Evolutionary conservation across 257 asterid genomes (phyloP).

Genomic region (Nicotiana obtusifolia): DNA sequence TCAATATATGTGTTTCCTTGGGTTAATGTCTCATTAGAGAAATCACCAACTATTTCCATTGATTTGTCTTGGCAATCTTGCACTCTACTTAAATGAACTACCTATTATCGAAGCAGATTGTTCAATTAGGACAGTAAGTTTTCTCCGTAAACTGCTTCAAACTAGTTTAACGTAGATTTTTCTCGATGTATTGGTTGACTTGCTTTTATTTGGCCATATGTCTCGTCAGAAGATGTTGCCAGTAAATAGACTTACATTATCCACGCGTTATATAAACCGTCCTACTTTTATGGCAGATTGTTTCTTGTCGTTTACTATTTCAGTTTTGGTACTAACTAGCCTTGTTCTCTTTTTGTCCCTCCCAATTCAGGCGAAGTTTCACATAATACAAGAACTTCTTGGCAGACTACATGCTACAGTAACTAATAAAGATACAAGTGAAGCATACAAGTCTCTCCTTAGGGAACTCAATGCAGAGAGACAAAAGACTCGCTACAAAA

Average conservation of each 20-base stretch:
- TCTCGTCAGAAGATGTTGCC: background rate
- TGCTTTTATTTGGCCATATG: background rate
- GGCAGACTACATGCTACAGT: constrained; percentile 77
- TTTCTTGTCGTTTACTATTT: background rate
- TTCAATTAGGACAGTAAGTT: background rate
- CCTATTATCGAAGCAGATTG: background rate
- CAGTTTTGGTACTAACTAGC: background rate
- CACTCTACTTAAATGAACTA: background rate
- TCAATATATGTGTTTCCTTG: background rate
- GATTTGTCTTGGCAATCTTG: background rate
- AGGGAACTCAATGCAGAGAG: constrained; percentile 81
- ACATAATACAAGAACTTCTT: constrained; percentile 81
- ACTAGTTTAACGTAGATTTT: background rate
- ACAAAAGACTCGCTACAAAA: constrained; percentile 55
- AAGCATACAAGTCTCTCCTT: constrained; percentile 56
- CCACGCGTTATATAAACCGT: background rate
- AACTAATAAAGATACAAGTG: constrained; percentile 40
- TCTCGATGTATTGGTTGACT: background rate
- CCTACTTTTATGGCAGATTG: background rate
- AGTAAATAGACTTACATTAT: background rate
- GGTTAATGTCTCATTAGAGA: background rate
- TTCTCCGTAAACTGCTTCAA: background rate
- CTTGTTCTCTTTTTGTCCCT: constrained; percentile 3
- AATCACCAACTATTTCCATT: background rate
- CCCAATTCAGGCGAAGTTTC: constrained; percentile 71